Percentiles rank a stretch among this genome's conserved stretches.
phyloP scores from a whole-genome alignment of 306 rosid species.

The Arachis stenosperma region DNA sequence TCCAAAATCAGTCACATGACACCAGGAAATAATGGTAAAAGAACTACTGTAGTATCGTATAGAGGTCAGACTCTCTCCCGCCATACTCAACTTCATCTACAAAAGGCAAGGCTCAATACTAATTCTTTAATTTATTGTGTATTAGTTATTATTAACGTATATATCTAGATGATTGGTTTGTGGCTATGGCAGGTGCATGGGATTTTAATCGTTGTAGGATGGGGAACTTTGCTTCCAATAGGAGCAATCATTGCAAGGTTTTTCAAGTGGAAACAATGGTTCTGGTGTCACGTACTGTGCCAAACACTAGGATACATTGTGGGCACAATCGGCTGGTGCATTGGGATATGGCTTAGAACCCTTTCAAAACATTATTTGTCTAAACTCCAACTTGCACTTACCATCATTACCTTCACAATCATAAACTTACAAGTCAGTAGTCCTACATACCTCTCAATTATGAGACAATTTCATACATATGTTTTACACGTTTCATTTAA shows the following conservation, averaged over 20 bases:
- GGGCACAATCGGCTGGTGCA: slow-evolving; percentile 9
- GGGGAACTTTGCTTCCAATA: not conserved
- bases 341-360: not conserved
- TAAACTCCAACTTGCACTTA: not conserved
- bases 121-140: too few relatives aligned
- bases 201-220: slow-evolving; percentile 6
- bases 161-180: not conserved
- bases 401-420: not conserved
- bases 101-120: slow-evolving; percentile 38
- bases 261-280: not conserved
- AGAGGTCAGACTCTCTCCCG: slow-evolving; percentile 2
- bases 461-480: too few relatives aligned
- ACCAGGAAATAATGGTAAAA: slow-evolving; percentile 13
- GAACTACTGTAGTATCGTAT: slow-evolving; percentile 9
- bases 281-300: not conserved
- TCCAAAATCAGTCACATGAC: slow-evolving; percentile 3
- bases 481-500: too few relatives aligned
- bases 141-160: too few relatives aligned
- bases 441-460: not conserved
- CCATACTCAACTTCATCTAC: slow-evolving; percentile 33
- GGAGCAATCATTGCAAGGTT: not conserved
- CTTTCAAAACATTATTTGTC: not conserved
- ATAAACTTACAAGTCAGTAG: not conserved
- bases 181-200: not conserved
- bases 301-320: not conserved